phyloP scores from a whole-genome alignment of 345 rosid genomes.

The Psidium friedrichsthalianum region DNA sequence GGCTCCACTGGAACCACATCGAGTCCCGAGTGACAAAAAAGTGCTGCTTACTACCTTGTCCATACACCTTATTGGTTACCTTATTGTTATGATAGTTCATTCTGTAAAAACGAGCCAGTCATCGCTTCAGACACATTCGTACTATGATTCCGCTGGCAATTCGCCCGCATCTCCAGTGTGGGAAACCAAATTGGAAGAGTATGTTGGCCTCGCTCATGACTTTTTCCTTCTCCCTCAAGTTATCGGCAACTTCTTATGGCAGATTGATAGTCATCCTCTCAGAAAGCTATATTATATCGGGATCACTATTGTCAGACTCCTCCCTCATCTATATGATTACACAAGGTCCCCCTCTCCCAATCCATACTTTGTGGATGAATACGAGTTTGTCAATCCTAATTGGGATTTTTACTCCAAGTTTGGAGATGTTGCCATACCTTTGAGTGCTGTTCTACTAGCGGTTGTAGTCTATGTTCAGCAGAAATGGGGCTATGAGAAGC shows the following conservation, averaged over 20 bases:
- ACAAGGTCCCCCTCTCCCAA: slow-evolving; percentile 31
- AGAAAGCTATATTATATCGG: slow-evolving; percentile 56
- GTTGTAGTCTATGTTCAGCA: slow-evolving; percentile 54
- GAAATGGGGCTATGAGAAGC: slow-evolving; percentile 68
- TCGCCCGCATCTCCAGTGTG: slow-evolving; percentile 22
- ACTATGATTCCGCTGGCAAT: slow-evolving; percentile 16
- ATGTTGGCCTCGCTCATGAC: slow-evolving; percentile 78
- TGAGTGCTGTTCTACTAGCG: slow-evolving; percentile 46
- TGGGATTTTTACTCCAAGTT: slow-evolving; percentile 63
- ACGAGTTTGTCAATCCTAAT: slow-evolving; percentile 63
- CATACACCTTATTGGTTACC: slow-evolving; percentile 48
- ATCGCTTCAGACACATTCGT: slow-evolving; percentile 11
- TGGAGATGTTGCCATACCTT: slow-evolving; percentile 69
- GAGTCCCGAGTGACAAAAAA: slow-evolving; percentile 51
- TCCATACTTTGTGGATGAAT: slow-evolving; percentile 54
- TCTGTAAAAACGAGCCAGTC: slow-evolving; percentile 20
- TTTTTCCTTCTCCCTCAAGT: slow-evolving; percentile 88
- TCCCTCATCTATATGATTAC: slow-evolving; percentile 73
- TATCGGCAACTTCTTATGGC: slow-evolving; percentile 65
- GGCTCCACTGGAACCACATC: slow-evolving; percentile 43
- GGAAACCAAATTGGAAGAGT: slow-evolving; percentile 71
- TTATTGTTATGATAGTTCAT: slow-evolving; percentile 36
- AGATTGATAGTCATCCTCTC: slow-evolving; percentile 49
- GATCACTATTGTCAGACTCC: slow-evolving; percentile 57
- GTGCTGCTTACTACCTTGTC: slow-evolving; percentile 34